Base-by-base conservation (phyloP, 2,329 filamentous ascomycete genomes). In the Ambrosiella xylebori region DNA sequence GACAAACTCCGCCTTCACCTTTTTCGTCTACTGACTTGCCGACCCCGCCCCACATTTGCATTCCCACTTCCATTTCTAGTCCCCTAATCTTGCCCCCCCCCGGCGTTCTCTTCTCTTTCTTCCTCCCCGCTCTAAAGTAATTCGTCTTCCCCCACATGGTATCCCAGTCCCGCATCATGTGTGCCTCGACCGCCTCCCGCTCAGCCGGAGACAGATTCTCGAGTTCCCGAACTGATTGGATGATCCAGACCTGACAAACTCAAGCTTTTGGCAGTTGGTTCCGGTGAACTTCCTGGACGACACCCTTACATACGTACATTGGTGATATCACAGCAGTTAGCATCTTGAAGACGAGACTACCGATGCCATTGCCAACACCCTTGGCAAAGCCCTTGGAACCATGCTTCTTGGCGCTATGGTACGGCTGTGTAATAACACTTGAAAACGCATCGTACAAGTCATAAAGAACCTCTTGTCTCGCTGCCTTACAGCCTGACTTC, bases 361-460 rank as follows among this genome's bases (percentile, higher is more conserved):
- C 78, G 7, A 85, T 63, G 0, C 82, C 82, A 72, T 81, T 82
- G 12, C 79, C 81, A 0, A 81, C 68, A 1, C 83, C 82, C 45
- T 76, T 70, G 13, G 76, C 64, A 41, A 76, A 71, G 0, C 74
- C 74, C 15, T 68, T 58, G 0, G 69, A 66, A 1, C 80, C 80
- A 7, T 71, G 68, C n/a, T 77, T 70, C 57, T 73, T 75, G 2
- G 80, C 80, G 0, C 79, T 80, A 0, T 73, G 74, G 47, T 77
- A 69, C 27, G 59, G 56, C 39, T 61, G 59, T 9, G 47, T 59
- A 13, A 84, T 75, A 0, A 86, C 66, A 0, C 83, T 83, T 0
- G 80, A 81, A 54, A 81, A 73, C 11, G 79, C 82, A 63, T 86
- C 82, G 64, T 80, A 84, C 11, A 86, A 69, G 3, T 82, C 82